Evolutionary conservation across 768 basidiomycete species (phyloP).

Genomic region (Boletus pseudo-olivaceus): DNA sequence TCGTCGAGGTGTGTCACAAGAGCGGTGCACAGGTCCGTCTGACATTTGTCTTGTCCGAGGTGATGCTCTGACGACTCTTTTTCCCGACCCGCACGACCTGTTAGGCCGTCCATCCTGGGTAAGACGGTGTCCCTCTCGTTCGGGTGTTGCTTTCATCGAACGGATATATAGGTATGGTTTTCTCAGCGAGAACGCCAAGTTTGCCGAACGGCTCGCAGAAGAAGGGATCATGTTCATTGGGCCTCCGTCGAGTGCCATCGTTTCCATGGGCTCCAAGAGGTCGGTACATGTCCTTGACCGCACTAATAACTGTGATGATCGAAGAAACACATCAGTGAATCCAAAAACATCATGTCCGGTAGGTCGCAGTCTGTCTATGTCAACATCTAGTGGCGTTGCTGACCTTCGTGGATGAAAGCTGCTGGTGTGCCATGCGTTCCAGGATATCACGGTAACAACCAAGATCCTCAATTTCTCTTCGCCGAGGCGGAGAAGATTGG

Average conservation of each 20-base stretch:
- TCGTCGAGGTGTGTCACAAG: constrained; percentile 74
- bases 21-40: constrained; percentile 78
- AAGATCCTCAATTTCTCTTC: constrained; percentile 68
- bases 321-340: constrained; percentile 54
- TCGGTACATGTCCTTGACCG: constrained; percentile 25
- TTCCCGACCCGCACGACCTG: not conserved
- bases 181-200: constrained; percentile 85
- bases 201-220: constrained; percentile 68
- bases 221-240: constrained; percentile 90
- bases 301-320: not conserved
- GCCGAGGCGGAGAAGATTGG: constrained; percentile 71
- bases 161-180: constrained; percentile 69
- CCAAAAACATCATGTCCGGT: constrained; percentile 93
- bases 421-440: constrained; percentile 93
- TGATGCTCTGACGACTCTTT: not conserved
- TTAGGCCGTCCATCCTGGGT: constrained; percentile 93
- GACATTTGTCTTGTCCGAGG: not conserved
- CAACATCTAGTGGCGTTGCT: not conserved
- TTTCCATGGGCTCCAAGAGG: constrained; percentile 97
- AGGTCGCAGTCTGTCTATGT: constrained; percentile 17
- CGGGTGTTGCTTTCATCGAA: not conserved
- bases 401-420: constrained; percentile 39
- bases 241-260: constrained; percentile 81
- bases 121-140: constrained; percentile 16
- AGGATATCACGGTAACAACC: constrained; percentile 85